A percentile compares a stretch with the other conserved stretches of the same genome.
These are phyloP conservation scores for Rachicladosporium sp. DNA, from an alignment of 2,329 filamentous ascomycete genomes.

Conservation along the genomic window DNA sequence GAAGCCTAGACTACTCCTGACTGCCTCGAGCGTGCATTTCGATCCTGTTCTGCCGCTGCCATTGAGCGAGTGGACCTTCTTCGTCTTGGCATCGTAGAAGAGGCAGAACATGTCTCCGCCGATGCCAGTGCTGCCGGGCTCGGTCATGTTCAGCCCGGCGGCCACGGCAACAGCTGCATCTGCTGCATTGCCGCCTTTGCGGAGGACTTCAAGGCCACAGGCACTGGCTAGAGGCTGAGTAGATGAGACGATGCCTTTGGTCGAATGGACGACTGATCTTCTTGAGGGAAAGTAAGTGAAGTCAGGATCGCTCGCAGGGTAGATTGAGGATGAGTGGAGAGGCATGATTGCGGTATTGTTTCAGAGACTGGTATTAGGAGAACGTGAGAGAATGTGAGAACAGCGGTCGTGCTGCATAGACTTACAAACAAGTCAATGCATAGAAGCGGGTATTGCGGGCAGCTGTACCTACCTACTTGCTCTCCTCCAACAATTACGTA, in stretches of 20 bases:
- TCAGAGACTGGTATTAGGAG: neutral
- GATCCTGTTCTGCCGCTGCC: constrained; percentile 75
- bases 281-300: constrained; percentile 63
- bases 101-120: constrained; percentile 96
- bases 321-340: constrained; percentile 38
- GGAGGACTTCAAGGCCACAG: constrained; percentile 75
- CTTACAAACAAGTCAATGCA: too few relatives aligned
- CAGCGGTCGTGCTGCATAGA: too few relatives aligned
- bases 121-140: constrained; percentile 86
- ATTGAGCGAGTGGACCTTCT: constrained; percentile 76
- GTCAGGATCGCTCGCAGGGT: constrained; percentile 34
- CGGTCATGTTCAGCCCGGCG: constrained; percentile 83
- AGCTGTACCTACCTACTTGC: too few relatives aligned
- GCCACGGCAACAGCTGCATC: constrained; percentile 95
- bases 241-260: constrained; percentile 79
- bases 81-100: constrained; percentile 73
- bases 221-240: constrained; percentile 81
- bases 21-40: constrained; percentile 54
- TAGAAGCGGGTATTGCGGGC: too few relatives aligned
- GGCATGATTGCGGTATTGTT: constrained; percentile 27
- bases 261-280: constrained; percentile 85
- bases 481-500: too few relatives aligned
- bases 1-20: constrained; percentile 58
- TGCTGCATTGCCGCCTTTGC: constrained; percentile 82
- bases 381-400: too few relatives aligned